Conservation (phyloP, 306 rosid species). For the Cotoneaster glaucophyllus region DNA sequence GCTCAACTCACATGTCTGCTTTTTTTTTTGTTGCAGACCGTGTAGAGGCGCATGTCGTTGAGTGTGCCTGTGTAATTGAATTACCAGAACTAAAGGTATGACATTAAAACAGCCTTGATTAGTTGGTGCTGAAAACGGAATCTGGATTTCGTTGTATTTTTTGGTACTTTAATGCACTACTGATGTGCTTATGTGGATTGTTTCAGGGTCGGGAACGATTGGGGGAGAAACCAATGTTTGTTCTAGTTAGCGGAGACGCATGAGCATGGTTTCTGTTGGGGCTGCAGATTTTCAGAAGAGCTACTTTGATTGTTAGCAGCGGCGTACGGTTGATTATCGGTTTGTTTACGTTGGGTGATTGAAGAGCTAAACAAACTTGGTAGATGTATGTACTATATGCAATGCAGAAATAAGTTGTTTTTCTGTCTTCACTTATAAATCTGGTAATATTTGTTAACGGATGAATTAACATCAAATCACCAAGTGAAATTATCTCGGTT, state of each 20-base stretch:
- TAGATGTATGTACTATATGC: neutral
- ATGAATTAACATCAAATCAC: neutral
- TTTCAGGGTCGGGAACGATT: slow-evolving; percentile 79
- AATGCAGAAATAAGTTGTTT: neutral
- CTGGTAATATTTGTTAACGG: neutral
- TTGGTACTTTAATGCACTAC: neutral
- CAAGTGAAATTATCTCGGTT: neutral
- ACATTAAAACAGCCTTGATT: neutral
- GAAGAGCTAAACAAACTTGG: slow-evolving; percentile 13
- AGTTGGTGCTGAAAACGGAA: neutral
- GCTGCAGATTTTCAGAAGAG: slow-evolving; percentile 17
- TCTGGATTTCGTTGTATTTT: neutral
- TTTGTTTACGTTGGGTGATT: slow-evolving; percentile 18
- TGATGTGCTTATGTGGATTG: slow-evolving; percentile 10
- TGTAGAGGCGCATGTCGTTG: slow-evolving; percentile 71
- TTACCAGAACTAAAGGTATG: slow-evolving; percentile 80
- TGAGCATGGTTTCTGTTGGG: slow-evolving; percentile 24
- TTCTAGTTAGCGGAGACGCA: slow-evolving; percentile 55
- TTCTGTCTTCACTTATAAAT: neutral
- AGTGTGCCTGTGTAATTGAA: slow-evolving; percentile 92
- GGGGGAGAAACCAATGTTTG: slow-evolving; percentile 65
- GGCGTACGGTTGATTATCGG: slow-evolving; percentile 15
- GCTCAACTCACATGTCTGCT: slow-evolving; percentile 2
- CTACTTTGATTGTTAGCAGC: slow-evolving; percentile 17
- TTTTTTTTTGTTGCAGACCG: slow-evolving; percentile 56